phyloP scores from a whole-genome alignment of 2,329 filamentous ascomycete species.

The Fusarium hainanense region DNA sequence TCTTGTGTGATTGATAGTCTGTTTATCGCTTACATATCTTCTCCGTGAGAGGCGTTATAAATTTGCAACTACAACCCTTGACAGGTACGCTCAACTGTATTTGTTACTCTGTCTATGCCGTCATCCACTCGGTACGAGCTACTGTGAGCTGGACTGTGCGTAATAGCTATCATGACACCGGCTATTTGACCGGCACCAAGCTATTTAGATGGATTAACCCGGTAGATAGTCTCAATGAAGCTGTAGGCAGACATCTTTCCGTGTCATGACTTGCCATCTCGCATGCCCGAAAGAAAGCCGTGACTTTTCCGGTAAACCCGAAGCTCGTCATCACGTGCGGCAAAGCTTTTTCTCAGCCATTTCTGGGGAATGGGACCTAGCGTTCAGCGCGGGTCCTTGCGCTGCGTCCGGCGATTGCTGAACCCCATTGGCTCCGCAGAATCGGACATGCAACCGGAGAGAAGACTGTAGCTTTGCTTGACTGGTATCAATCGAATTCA shows the following conservation, averaged over 20 bases:
- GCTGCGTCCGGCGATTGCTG: slow-evolving; percentile 20
- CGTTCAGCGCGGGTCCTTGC: slow-evolving; percentile 22
- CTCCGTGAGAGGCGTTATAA: not conserved
- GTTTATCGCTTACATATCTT: not conserved
- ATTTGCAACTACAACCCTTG: not conserved
- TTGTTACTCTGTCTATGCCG: not conserved
- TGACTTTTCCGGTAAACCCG: slow-evolving; percentile 21
- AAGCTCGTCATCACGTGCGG: slow-evolving; percentile 29
- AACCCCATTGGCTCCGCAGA: slow-evolving; percentile 28
- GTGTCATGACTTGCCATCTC: not conserved
- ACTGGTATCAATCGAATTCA: not conserved
- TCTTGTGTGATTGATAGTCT: not conserved
- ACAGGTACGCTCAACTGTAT: not conserved
- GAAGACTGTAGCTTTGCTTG: not conserved
- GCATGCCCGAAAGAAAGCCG: slow-evolving; percentile 21
- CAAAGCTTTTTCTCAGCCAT: slow-evolving; percentile 30
- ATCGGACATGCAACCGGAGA: slow-evolving; percentile 3
- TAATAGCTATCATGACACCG: not conserved
- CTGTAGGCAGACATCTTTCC: slow-evolving; percentile 4
- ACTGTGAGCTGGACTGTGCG: not conserved
- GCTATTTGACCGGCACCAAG: not conserved
- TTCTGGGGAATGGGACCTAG: slow-evolving; percentile 22
- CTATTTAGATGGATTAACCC: not conserved
- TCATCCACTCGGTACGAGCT: slow-evolving; percentile 2
- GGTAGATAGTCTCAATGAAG: not conserved